Base-by-base conservation (phyloP, 352 stramenopile genomes). In the Thraustotheca clavata region DNA sequence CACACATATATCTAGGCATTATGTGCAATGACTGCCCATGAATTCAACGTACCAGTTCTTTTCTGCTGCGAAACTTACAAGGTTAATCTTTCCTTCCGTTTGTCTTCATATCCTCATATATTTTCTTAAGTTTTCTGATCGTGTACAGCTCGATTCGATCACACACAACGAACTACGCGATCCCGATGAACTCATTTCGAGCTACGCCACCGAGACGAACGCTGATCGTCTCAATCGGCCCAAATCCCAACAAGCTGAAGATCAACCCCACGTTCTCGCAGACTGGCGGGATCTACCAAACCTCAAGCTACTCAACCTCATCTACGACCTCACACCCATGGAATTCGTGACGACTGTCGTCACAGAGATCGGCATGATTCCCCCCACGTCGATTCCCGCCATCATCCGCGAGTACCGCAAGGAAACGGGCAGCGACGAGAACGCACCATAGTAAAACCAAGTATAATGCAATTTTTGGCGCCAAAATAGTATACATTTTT, bases 61-160 rank as follows among this genome's bases (percentile, higher is more conserved):
- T 96, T 99, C 40, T 98, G 91, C 68, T 98, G 94, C 69, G 97
- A 99, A 80, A 98, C 95, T 31, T 99, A 99, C 86, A 99, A 99
- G 71, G 95, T 96, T 68, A 88, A 73, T 18, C 12, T 31, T 16
- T 46, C 22, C 12, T 11, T 8, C 16, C 5, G 5, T 18, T 2
- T 22, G 9, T 8, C 1, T 5, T n/a, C n/a, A n/a, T n/a, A n/a
- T 24, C 9, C 9, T 27, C 5, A 49, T 24, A 24, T 24, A 47
- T 47, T 27, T 62, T 9, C 9, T 7, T 18, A 40, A 62, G 72
- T 92, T 92, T 49, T 88, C 80, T 39, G 95, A 98, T 68, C 87
- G 92, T 34, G 92, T 99, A 27, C 96, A 99, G 73, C 77, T 99
- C 36, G 97, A 99, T 69, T 93, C 88, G 39, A 98, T 99, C 66